A percentile compares a stretch with the other conserved stretches of the same genome.
These are phyloP conservation scores for Dendrobium nobile DNA, from an alignment of 106 monocot species.

Conservation along the genomic window DNA sequence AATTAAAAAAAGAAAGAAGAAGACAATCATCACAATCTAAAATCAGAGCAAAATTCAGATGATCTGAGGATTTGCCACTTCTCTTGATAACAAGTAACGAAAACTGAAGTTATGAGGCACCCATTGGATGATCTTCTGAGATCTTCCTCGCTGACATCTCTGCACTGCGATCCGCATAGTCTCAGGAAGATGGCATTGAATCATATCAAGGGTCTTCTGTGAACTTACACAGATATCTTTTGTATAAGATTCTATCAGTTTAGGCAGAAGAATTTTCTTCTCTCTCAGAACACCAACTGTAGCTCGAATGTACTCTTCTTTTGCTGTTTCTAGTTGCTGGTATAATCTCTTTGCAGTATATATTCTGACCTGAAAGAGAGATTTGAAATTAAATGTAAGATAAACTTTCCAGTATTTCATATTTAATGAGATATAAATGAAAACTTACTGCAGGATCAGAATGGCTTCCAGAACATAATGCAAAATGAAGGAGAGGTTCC, in stretches of 20 bases:
- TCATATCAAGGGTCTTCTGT: constrained; percentile 40
- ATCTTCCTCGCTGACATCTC: constrained; percentile 39
- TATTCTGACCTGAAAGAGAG: constrained; percentile 39
- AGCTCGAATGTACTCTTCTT: constrained; percentile 67
- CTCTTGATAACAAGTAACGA: constrained; percentile 53
- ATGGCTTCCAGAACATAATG: constrained; percentile 91
- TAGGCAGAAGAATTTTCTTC: constrained; percentile 62
- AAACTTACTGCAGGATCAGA: constrained; percentile 87
- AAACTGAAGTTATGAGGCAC: constrained; percentile 50
- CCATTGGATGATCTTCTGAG: constrained; percentile 49
- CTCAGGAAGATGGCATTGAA: constrained; percentile 57
- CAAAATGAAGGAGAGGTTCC: constrained; percentile 77
- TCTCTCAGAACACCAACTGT: constrained; percentile 53
- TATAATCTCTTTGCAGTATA: constrained; percentile 41
- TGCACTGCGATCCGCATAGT: constrained; percentile 42
- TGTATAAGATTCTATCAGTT: constrained; percentile 43
- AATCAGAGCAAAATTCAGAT: constrained; percentile 17
- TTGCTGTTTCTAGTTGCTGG: constrained; percentile 54
- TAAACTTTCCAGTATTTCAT: neutral
- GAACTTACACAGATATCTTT: constrained; percentile 39
- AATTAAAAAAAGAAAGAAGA: no score
- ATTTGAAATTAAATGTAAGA: neutral
- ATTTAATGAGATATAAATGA: neutral
- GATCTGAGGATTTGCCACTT: constrained; percentile 23
- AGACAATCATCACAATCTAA: no score